Evolutionary conservation across 2,329 filamentous ascomycete species (phyloP), one percentile per base, ranked within the genome.

Genomic region (Phialophora tarda): DNA sequence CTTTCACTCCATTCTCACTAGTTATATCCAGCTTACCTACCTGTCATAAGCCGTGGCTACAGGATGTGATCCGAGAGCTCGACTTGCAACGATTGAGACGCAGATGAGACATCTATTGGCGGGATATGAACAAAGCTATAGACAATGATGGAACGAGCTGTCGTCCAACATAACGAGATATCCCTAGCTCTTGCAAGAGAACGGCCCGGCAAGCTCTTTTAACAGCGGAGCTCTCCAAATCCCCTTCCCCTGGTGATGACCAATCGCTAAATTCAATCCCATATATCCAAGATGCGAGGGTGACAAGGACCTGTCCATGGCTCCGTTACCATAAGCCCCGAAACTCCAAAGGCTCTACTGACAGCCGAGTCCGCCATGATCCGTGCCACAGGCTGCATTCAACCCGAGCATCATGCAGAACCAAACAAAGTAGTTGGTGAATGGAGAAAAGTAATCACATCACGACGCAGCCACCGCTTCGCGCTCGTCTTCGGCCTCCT

Each of bases 381-480:
- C 14, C 1, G 38, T 44, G 17, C 38, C 17, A 17, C 38, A 44
- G 12, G 34, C 34, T 17, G 4, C 12, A 41, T 17, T 6, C 12
- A 17, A 41, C 11, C 34, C 12, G 34, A 5, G 5, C 38, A 0
- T n/a, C 21, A 50, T 12, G 28, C 21, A 47, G 26, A 17, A 47
- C 32, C 26, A 55, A 17, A 12, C 8, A 41, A 24, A 32, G 10
- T 34, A 10, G 26, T 30, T 24, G 32, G 34, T 44, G 14, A 21
- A 23, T 4, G 57, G 24, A 34, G 23, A 48, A 48, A 1, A 48
- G 24, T 8, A 10, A 12, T 87, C 80, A 91, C 89, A 91, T 91
- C 64, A 91, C 81, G 51, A 78, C 74, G 76, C 89, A 91, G 69
- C 86, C 77, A 61, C 87, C 82, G 44, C 88, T 91, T 72, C 89